These are phyloP conservation scores for Batrachochytrium dendrobatidis DNA, from an alignment of 371 early-diverging fungal genomes.

Conservation along the genomic window DNA sequence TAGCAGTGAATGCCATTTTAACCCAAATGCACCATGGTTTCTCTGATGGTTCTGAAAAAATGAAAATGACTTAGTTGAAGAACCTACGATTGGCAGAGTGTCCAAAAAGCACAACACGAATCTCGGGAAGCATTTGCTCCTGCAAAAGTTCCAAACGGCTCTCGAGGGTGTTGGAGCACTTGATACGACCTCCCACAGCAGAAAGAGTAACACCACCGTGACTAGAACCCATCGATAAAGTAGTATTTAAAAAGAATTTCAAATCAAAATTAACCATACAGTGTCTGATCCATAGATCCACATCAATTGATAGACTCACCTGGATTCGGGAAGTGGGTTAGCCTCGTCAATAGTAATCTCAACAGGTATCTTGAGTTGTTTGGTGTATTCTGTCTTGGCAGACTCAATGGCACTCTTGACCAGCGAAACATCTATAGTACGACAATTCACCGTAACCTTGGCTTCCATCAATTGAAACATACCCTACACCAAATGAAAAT, in stretches of 20 bases:
- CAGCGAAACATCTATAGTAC: conserved; percentile 62
- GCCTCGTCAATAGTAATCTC: conserved; percentile 48
- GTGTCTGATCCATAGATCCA: not conserved
- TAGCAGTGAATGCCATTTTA: no score
- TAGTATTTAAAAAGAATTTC: not conserved
- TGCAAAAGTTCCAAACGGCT: conserved; percentile 63
- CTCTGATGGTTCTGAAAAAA: no score
- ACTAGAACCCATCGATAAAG: conserved; percentile 29
- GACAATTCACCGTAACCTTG: conserved; percentile 60
- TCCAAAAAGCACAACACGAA: conserved; percentile 83
- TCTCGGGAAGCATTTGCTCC: conserved; percentile 78
- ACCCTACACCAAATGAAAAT: conserved; percentile 42
- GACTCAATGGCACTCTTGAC: conserved; percentile 53
- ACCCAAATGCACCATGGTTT: no score
- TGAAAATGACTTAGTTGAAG: conserved; percentile 56
- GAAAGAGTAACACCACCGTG: conserved; percentile 87
- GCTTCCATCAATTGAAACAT: conserved; percentile 77
- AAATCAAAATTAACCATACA: not conserved
- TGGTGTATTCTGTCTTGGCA: conserved; percentile 53
- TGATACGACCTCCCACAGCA: conserved; percentile 69
- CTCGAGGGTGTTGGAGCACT: conserved; percentile 82
- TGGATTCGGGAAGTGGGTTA: conserved; percentile 50
- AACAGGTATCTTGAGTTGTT: conserved; percentile 45
- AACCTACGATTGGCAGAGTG: conserved; percentile 83
- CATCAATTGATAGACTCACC: conserved; percentile 21